Evolutionary conservation across 495 filamentous ascomycete species (phyloP).

Genomic region (Aspergillus leporis): DNA sequence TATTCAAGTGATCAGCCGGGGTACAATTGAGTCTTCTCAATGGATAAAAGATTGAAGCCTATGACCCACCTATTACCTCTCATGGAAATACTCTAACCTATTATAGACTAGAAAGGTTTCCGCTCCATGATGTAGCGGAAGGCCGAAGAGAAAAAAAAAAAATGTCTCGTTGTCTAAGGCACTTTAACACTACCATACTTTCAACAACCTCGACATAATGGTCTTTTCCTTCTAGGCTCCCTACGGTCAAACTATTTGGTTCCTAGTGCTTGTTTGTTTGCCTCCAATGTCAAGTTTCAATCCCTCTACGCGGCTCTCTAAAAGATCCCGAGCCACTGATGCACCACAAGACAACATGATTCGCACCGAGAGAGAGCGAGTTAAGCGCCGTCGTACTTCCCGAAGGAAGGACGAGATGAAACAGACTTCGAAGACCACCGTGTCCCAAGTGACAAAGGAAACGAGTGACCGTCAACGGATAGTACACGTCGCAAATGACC

Average conservation of each 20-base stretch:
- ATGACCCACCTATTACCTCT: conserved; percentile 4
- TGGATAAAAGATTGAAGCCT: conserved; percentile 4
- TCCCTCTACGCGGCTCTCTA: conserved; percentile 28
- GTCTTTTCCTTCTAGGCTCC: not conserved
- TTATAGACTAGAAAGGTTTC: not conserved
- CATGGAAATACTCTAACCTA: not conserved
- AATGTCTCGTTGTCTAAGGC: not conserved
- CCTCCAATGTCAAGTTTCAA: conserved; percentile 23
- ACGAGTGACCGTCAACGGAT: not conserved
- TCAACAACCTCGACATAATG: not conserved
- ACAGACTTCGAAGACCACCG: not conserved
- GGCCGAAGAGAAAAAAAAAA: not conserved
- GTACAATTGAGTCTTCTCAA: not conserved
- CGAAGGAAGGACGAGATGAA: conserved; percentile 4
- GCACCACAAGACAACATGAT: conserved; percentile 26
- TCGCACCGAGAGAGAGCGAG: conserved; percentile 25
- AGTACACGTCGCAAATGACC: not conserved
- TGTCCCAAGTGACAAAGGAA: not conserved
- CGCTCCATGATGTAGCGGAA: not conserved
- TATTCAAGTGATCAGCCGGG: not conserved
- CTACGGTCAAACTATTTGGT: not conserved
- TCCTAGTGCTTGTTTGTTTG: not conserved
- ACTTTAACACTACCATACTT: not conserved
- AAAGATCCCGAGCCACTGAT: conserved; percentile 40
- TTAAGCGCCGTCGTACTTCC: conserved; percentile 40